Evolutionary conservation across 805 yeast species (phyloP), one percentile per base, ranked within the genome.

Genomic region (Aciculoconidium aculeatum): DNA sequence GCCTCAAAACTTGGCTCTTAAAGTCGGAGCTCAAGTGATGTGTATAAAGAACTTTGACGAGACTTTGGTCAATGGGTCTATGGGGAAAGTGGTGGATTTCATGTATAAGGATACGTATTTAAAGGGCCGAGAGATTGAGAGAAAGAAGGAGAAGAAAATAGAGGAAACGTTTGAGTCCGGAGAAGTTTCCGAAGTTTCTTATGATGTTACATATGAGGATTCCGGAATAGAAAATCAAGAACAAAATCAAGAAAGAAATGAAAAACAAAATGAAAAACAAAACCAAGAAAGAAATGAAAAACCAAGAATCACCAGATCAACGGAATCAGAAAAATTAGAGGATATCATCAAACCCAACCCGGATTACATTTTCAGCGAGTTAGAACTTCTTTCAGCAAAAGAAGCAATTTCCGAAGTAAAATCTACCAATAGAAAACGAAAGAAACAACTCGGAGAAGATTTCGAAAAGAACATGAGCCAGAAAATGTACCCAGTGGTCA

Each of bases 11-110:
- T 48, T 83, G 9, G 60, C 60, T 5, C 55, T 83, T 43, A 83
- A 81, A 45, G 68, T 68, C 32, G 80, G 80, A 25, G 85, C 90
- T 0, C 92, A 82, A 53, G 94, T 83, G 1, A 82, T 83, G 90
- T 74, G 82, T 66, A 67, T 82, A 26, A 82, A 82, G 47, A 83
- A 83, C 46, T 66, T 77, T 33, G 90, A 80, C 47, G 79, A 72
- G 16, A 67, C 75, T 0, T 59, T 83, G 27, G 92, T 82, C 7
- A 83, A 83, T 55, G 94, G 94, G 0, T 75, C 87, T 0, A 55
- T 82, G 17, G 94, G 94, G 0, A 77, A 65, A 41, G 80, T 83
- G 1, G 52, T 77, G 22, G 80, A 67, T 35, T 77, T 76, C 39
- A 40, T 62, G 41, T 67, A 64, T 39, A 48, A 57, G 25, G 61